These are phyloP conservation scores for Cochlearia excelsa DNA, from an alignment of 345 rosid species.

Conservation along the genomic window DNA sequence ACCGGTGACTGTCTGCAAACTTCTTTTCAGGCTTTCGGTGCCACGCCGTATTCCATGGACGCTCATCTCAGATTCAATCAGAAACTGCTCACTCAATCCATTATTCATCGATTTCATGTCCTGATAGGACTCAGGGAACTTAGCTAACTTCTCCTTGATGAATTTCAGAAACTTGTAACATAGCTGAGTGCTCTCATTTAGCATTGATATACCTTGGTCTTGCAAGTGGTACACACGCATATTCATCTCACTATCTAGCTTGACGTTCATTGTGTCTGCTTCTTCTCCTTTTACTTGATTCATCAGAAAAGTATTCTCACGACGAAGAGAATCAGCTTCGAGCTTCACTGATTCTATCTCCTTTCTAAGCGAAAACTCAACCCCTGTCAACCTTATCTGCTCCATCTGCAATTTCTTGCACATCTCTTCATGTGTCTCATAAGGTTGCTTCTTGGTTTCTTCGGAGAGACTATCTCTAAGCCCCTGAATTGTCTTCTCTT, in stretches of 20 bases:
- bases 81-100: slow-evolving; percentile 64
- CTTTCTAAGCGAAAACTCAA: slow-evolving; percentile 71
- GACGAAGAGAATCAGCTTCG: slow-evolving; percentile 71
- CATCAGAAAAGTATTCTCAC: slow-evolving; percentile 65
- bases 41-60: slow-evolving; percentile 67
- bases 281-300: slow-evolving; percentile 56
- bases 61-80: slow-evolving; percentile 71
- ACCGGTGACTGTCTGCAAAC: slow-evolving; percentile 62
- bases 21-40: slow-evolving; percentile 61
- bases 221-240: slow-evolving; percentile 59
- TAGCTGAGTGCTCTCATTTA: slow-evolving; percentile 53
- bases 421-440: slow-evolving; percentile 41
- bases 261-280: slow-evolving; percentile 50
- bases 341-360: slow-evolving; percentile 56
- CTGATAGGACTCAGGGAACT: slow-evolving; percentile 42
- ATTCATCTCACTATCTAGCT: slow-evolving; percentile 69
- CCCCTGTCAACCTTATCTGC: slow-evolving; percentile 77
- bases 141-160: slow-evolving; percentile 46
- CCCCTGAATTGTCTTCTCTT: slow-evolving; percentile 78
- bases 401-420: slow-evolving; percentile 57
- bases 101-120: slow-evolving; percentile 32
- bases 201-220: slow-evolving; percentile 62
- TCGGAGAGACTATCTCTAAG: slow-evolving; percentile 52
- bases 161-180: slow-evolving; percentile 64
- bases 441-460: slow-evolving; percentile 43